phyloP scores from a whole-genome alignment of 2,329 filamentous ascomycete species.

The Mariannaea elegans region DNA sequence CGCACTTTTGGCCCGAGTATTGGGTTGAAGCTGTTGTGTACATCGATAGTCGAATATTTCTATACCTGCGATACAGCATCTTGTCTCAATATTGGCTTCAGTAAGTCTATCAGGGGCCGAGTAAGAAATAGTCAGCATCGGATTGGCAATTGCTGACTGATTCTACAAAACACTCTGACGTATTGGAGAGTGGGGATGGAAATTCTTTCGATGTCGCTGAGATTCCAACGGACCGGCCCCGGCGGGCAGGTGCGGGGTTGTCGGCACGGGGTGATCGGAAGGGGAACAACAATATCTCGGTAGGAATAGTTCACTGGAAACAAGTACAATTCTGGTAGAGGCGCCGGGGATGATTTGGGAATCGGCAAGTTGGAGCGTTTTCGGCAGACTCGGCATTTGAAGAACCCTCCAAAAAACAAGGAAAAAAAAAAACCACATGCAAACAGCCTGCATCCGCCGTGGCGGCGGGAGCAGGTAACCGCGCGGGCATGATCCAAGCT shows the following conservation, averaged over 20 bases:
- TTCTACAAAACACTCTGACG: background rate
- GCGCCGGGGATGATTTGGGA: background rate
- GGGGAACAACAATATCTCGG: no score
- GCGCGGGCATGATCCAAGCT: slow-evolving; percentile 23
- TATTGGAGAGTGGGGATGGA: background rate
- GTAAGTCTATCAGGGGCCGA: background rate
- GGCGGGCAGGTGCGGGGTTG: slow-evolving; percentile 2
- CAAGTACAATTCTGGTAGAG: background rate
- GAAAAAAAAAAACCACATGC: background rate
- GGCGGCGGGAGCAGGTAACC: slow-evolving; percentile 15
- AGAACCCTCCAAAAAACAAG: no score
- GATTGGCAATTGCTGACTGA: slow-evolving; percentile 20
- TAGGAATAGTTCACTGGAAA: no score
- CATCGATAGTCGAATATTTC: background rate
- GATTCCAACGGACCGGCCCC: slow-evolving; percentile 13
- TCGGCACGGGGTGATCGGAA: slow-evolving; percentile 1
- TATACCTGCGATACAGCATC: background rate
- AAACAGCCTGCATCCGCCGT: background rate
- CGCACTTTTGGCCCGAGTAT: no score
- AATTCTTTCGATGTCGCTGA: slow-evolving; percentile 15
- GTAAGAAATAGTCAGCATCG: slow-evolving; percentile 1
- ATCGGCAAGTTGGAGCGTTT: background rate
- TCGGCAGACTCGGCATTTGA: background rate
- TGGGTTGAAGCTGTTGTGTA: no score
- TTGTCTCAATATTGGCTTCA: background rate